Base-by-base conservation (phyloP, 345 rosid genomes). In the Arabidopsis thaliana region DNA sequence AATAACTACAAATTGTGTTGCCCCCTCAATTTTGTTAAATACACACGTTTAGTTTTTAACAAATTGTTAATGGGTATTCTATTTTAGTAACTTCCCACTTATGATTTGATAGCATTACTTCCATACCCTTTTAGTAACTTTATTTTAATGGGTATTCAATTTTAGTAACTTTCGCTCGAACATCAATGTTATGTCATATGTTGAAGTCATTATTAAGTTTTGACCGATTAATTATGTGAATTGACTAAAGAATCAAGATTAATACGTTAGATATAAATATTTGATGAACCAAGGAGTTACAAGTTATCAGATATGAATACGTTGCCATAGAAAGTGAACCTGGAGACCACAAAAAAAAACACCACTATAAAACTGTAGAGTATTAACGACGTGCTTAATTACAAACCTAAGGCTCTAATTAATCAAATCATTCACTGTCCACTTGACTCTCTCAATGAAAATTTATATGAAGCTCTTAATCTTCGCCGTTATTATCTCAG, bases 391-490 rank as follows among this genome's bases (percentile, higher is more conserved):
- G 5, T 41, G 25, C 6, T 41, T 69, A 55, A 69, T 9, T 8
- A 56, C 50, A 42, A 65, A 33, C 57, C 20, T 16, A 16, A 16
- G 20, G 20, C 44, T 0, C 7, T 34, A 66, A 13, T 8, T n/a
- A 41, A 28, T 45, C 16, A n/a, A 55, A 25, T 16, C 20, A 20
- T n/a, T 30, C 13, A 51, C n/a, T 38, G 8, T 36, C 58, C 13
- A 14, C 5, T 59, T 34, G 14, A 42, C 25, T 3, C 14, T 71
- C 23, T 49, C 20, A 5, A 11, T 59, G 30, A 59, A 37, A 51
- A 60, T 38, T 4, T 7, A 50, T n/a, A 37, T 64, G 20, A 73
- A 63, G 37, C 24, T 33, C 25, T 33, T 64, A 34, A 41, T 53
- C 57, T n/a, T 73, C 45, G 3, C 5, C 8, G 8, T 55, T 10